Conservation (phyloP, 2,329 filamentous ascomycete genomes). For the Hymenoscyphus albidus region DNA sequence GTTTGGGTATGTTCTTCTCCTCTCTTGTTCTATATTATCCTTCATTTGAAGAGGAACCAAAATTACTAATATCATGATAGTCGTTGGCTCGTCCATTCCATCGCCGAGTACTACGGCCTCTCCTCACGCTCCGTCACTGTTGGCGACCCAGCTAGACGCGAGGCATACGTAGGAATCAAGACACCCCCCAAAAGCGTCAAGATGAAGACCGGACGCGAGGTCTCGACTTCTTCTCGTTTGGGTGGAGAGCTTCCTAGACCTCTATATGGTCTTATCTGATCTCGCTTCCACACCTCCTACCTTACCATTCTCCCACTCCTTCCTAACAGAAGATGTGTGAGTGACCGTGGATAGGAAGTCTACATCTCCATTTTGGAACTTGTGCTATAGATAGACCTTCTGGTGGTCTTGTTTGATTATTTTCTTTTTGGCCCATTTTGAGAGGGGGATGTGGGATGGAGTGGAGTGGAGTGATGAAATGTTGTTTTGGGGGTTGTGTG, state of each 20-base stretch:
- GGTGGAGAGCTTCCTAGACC: conserved; percentile 24
- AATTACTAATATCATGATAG: conserved; percentile 40
- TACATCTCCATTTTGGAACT: no score
- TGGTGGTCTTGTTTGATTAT: no score
- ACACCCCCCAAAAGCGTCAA: conserved; percentile 5
- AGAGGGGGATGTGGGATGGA: no score
- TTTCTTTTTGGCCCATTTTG: no score
- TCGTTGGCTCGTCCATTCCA: conserved; percentile 89
- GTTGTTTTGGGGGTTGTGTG: no score
- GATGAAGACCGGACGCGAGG: conserved; percentile 22
- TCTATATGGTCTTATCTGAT: conserved; percentile 22
- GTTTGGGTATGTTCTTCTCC: conserved; percentile 59
- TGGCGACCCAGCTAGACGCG: conserved; percentile 65
- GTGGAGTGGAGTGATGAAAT: no score
- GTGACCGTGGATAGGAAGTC: no score
- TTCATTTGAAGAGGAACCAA: not conserved
- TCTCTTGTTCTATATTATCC: conserved; percentile 16
- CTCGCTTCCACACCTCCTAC: no score
- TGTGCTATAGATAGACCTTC: no score
- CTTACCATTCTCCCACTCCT: no score
- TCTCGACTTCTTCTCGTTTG: conserved; percentile 19
- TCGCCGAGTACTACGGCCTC: conserved; percentile 78
- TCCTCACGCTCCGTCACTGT: conserved; percentile 50
- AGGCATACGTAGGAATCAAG: conserved; percentile 69
- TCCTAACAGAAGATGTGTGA: no score